Base-by-base conservation (phyloP, 1,284 basidiomycete species). In the Ustilago shanxiensis region DNA sequence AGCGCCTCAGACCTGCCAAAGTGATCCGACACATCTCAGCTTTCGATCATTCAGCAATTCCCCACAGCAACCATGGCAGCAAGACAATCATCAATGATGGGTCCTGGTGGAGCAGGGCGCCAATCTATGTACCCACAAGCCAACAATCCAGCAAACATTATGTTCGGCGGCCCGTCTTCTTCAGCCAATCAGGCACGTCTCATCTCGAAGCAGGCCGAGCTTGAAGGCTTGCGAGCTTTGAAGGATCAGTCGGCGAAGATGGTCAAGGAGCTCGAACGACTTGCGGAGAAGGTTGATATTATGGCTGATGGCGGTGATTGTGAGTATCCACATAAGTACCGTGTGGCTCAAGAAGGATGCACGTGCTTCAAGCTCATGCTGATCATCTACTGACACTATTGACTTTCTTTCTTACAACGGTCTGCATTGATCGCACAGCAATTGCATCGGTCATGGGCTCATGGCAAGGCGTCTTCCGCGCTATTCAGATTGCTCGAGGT, bases 401-500 rank as follows among this genome's bases (percentile, higher is more conserved):
- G 2, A 10, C 29, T 33, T 22, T 10, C 31, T 22, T 26, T 28
- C 20, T 31, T 16, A 55, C 13, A n/a, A 3, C 3, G 9, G 14
- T 16, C 26, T 44, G 11, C 11, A 11, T 20, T 26, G n/a, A 10
- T 16, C 3, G n/a, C 8, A 22, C 28, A 84, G 82, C 80, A n/a
- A 79, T 83, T n/a, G 82, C 83, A 2, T 71, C 73, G 14, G 83
- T 85, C 5, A 79, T 84, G 79, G 58, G 71, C 2, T 79, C 77
- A 16, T 85, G 83, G 83, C 78, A 83, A 33, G 83, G 83, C 60
- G 83, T 85, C 9, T 85, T 85, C 61, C 66, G 83, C 13, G 82
- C 83, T 11, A 85, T 85, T 33, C 83, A 83, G 57, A 79, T 85
- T 18, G 83, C 83, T 37, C 69, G 79, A 62, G 74, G 78, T 83